Base-by-base conservation (phyloP, 345 rosid species). In the Moringa oleifera region DNA sequence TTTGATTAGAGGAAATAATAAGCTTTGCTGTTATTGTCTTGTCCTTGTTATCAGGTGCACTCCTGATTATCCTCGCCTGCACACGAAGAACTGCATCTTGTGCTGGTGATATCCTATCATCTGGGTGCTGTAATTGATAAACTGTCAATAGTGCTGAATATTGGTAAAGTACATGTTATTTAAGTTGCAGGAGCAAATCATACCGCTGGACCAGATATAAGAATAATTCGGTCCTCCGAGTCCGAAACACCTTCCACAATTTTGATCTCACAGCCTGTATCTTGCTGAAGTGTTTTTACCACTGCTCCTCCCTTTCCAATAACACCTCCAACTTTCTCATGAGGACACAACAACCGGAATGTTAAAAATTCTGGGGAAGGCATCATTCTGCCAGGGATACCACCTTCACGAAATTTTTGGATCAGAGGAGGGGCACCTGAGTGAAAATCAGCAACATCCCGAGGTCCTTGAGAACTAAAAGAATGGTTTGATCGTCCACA, bases 41-140 rank as follows among this genome's bases (percentile, higher is more conserved):
- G 20, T 85, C 96, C 64, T 84, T 79, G 71, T 55, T 67, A 63
- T 88, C 86, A 36, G 91, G 79, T 41, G 67, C 56, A 62, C 85
- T 76, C 75, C 83, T 79, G 22, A 62, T 63, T 66, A 85, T 81
- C 79, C 89, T 85, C 53, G 70, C 62, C 25, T 80, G 86, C 47
- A 88, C 89, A 56, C 86, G 88, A 72, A 88, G 82, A 72, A 85
- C 77, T 23, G 91, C 91, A 72, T 88, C 91, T 74, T 85, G 96
- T 51, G 69, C 73, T 25, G 85, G 67, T 15, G 91, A 83, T 70
- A 85, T 69, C 79, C 87, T 74, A 63, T 80, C 96, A 57, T 79
- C 88, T 65, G 89, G 91, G 65, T 85, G 83, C 96, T 85, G 87
- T 67, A 72, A 60, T 53, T 25, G 36, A 52, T 66, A 23, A 57